phyloP scores from a whole-genome alignment of 129 eudicot genomes.

The Erigeron canadensis region DNA sequence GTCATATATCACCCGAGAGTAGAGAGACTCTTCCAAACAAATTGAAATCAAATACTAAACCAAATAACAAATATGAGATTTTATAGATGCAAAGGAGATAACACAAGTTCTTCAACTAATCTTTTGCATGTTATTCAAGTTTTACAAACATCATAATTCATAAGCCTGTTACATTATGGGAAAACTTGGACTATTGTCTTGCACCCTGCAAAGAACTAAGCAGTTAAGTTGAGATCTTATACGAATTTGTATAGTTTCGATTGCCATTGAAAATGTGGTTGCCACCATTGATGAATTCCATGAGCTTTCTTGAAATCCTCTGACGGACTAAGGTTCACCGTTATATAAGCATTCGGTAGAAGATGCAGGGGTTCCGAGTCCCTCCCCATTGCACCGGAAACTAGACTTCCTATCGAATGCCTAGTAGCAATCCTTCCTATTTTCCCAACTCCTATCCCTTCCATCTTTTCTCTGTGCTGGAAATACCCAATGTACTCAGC shows the following conservation, averaged over 20 bases:
- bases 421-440: constrained; percentile 47
- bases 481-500: constrained; percentile 67
- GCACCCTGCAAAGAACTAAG: constrained; percentile 4
- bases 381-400: constrained; percentile 33
- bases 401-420: constrained; percentile 44
- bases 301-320: constrained; percentile 51
- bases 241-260: constrained; percentile 46
- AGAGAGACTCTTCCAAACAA: too few relatives aligned
- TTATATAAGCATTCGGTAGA: constrained; percentile 57
- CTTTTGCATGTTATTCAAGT: not conserved
- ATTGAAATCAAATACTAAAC: too few relatives aligned
- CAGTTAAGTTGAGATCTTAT: not conserved
- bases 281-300: constrained; percentile 85
- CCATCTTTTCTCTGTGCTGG: constrained; percentile 61
- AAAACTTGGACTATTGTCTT: not conserved
- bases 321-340: constrained; percentile 34
- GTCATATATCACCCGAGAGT: too few relatives aligned
- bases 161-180: not conserved
- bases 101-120: too few relatives aligned
- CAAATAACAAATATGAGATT: too few relatives aligned
- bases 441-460: constrained; percentile 35
- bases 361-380: constrained; percentile 54
- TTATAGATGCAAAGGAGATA: too few relatives aligned
- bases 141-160: not conserved
- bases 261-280: constrained; percentile 42